Evolutionary conservation across 2,329 filamentous ascomycete genomes (phyloP), one percentile per base, ranked within the genome.

Genomic region (Fusarium vanettenii): DNA sequence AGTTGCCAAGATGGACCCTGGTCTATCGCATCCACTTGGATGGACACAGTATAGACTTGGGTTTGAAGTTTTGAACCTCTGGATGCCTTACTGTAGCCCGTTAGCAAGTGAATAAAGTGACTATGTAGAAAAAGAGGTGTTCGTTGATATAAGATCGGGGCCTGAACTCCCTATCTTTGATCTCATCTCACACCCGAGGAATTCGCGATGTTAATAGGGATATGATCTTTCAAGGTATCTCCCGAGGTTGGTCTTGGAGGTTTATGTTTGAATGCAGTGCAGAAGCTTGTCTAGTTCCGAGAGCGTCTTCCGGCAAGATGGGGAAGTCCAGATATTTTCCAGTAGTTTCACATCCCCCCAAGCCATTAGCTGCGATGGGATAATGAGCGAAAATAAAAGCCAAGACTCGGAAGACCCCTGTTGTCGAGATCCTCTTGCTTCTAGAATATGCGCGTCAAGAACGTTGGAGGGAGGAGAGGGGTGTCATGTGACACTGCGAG

Each of bases 401-500:
- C 10, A 13, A 14, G 18, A 5, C 18, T 31, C 14, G 9, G 27
- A 31, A 31, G 16, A 31, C 25, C 48, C 27, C 48, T 52, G 18
- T 20, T 31, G 27, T 13, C 27, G 8, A 31, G 18, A 52, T 52
- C 48, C 18, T 11, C 48, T 52, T 20, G 27, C 6, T 31, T 31
- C 48, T n/a, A 14, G 27, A 31, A 14, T 4, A 8, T 31, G 18
- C 5, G 6, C 5, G 5, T 5, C 10, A 31, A 29, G 27, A 52
- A 57, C 27, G 22, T 22, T 55, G 57, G 48, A 52, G 29, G 35
- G n/a, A 13, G 13, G 16, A 22, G 31, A 39, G 41, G 31, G 56
- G 37, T 9, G 45, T 74, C 69, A 39, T 60, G 62, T 56, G 72
- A 73, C 55, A 6, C 6, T 4, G 4, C 39, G 56, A 16, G 33